Evolutionary conservation across 2,329 filamentous ascomycete genomes (phyloP).

Genomic region (Metarhizium anisopliae): DNA sequence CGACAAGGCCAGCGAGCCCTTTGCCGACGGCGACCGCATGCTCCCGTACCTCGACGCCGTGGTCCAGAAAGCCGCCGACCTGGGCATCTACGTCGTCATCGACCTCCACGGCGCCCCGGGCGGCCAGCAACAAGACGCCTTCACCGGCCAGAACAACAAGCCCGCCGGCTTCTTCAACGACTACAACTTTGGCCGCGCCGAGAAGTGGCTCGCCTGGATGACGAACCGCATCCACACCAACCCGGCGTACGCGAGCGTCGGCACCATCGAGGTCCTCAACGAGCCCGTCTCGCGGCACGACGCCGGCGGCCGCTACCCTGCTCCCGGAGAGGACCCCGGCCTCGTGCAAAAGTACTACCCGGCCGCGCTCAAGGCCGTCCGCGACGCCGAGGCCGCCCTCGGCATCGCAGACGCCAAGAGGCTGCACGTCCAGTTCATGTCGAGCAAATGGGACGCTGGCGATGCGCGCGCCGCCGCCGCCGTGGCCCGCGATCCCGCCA

Average conservation of each 20-base stretch:
- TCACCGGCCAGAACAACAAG: constrained; percentile 11
- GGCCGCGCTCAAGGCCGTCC: constrained; percentile 13
- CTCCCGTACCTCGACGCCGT: too few relatives aligned
- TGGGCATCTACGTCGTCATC: too few relatives aligned
- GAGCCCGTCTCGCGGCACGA: constrained; percentile 21
- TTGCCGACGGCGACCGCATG: too few relatives aligned
- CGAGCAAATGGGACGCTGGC: constrained; percentile 43
- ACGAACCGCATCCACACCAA: constrained; percentile 41
- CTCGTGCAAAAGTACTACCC: too few relatives aligned
- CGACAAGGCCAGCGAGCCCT: constrained; percentile 16
- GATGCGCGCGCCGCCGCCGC: constrained; percentile 9
- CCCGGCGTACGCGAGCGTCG: constrained; percentile 42
- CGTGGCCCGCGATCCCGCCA: constrained; percentile 28
- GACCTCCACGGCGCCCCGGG: too few relatives aligned
- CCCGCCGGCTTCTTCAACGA: constrained; percentile 44
- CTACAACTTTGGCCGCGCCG: constrained; percentile 46
- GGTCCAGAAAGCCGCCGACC: too few relatives aligned
- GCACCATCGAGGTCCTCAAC: constrained; percentile 50
- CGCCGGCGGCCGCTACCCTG: too few relatives aligned
- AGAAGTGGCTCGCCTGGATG: constrained; percentile 46
- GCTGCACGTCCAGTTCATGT: constrained; percentile 39
- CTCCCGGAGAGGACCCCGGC: too few relatives aligned
- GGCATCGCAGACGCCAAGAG: constrained; percentile 10
- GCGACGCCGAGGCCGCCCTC: constrained; percentile 13
- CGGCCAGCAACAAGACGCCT: too few relatives aligned